These are phyloP conservation scores for Alternaria solani DNA, from an alignment of 2,329 filamentous ascomycete species.

Conservation along the genomic window DNA sequence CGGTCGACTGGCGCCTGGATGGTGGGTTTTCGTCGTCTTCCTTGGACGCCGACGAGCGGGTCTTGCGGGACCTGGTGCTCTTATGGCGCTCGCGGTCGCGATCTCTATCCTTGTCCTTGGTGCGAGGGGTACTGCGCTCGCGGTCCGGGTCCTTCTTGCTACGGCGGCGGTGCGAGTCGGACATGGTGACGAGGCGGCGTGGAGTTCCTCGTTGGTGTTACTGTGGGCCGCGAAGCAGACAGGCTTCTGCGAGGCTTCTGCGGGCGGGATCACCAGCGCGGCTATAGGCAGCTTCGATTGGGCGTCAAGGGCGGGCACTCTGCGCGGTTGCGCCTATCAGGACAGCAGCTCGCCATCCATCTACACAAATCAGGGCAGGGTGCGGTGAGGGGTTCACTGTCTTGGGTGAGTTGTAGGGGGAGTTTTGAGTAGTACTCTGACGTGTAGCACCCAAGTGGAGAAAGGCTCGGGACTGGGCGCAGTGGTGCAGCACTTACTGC, in stretches of 20 bases:
- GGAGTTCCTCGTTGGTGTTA: slow-evolving; percentile 30
- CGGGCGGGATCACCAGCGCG: slow-evolving; percentile 38
- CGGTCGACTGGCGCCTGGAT: slow-evolving; percentile 34
- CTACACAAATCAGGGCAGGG: slow-evolving; percentile 22
- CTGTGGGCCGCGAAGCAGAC: slow-evolving; percentile 23
- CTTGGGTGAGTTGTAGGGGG: slow-evolving; percentile 18
- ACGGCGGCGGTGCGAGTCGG: slow-evolving; percentile 48
- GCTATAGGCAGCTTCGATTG: slow-evolving; percentile 42
- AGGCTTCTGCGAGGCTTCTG: slow-evolving; percentile 20
- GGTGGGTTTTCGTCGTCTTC: slow-evolving; percentile 33
- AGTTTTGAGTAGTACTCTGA: slow-evolving; percentile 27
- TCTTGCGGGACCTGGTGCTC: slow-evolving; percentile 40
- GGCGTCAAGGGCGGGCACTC: slow-evolving; percentile 31
- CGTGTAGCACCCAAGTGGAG: slow-evolving; percentile 27
- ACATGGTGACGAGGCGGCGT: slow-evolving; percentile 34
- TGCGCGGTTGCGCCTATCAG: slow-evolving; percentile 44
- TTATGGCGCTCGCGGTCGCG: slow-evolving; percentile 38
- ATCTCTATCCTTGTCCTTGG: slow-evolving; percentile 36
- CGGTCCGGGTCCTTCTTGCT: slow-evolving; percentile 42
- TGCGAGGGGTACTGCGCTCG: slow-evolving; percentile 36
- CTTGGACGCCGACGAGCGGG: slow-evolving; percentile 42
- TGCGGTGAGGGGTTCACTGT: slow-evolving; percentile 16
- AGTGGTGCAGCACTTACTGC: not conserved
- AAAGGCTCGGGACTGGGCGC: slow-evolving; percentile 13
- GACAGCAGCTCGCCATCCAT: slow-evolving; percentile 40